Base-by-base conservation (phyloP, 331 rosid species). In the Malus hybrid region DNA sequence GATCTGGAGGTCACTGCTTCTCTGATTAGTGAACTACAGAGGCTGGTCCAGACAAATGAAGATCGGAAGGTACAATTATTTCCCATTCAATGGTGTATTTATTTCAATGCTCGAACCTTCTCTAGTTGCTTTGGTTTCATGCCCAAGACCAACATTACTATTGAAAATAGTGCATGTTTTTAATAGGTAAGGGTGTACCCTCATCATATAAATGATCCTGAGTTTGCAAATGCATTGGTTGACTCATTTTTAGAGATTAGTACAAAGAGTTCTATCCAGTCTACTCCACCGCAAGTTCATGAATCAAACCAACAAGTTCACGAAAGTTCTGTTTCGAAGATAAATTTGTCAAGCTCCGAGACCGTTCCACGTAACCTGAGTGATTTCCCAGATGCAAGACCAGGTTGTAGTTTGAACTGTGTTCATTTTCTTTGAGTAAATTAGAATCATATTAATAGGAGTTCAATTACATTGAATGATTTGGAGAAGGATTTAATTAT, bases 311-410 rank as follows among this genome's bases (percentile, higher is more conserved):
- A 77, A 82, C 77, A 82, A 74, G 71, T 56, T 26, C 77, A 66
- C 6, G 78, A 79, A 63, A 76, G 70, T 76, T 60, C 64, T 79
- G 72, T 58, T 88, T 83, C 86, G 6, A 56, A 68, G 77, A 34
- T 57, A 68, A 65, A 80, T 57, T 68, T 69, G 22, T 75, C 89
- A 71, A 80, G 79, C 79, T n/a, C 60, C 52, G 80, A 50, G 79
- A 29, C 68, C 64, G 74, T 87, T 81, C 72, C 68, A n/a, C 84
- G 84, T 68, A 79, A 88, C 72, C 89, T 88, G 55, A 86, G 80
- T 66, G 90, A 89, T 77, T 91, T 91, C 82, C 96, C 98, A 77
- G 88, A 91, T 81, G 91, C 97, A 79, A 89, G 77, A 76, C 86
- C 89, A 91, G 98, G 98, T 86, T 80, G 60, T 77, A n/a, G 53